Evolutionary conservation across 2,329 filamentous ascomycete species (phyloP).

Genomic region (Aspergillus brunneoviolaceus): DNA sequence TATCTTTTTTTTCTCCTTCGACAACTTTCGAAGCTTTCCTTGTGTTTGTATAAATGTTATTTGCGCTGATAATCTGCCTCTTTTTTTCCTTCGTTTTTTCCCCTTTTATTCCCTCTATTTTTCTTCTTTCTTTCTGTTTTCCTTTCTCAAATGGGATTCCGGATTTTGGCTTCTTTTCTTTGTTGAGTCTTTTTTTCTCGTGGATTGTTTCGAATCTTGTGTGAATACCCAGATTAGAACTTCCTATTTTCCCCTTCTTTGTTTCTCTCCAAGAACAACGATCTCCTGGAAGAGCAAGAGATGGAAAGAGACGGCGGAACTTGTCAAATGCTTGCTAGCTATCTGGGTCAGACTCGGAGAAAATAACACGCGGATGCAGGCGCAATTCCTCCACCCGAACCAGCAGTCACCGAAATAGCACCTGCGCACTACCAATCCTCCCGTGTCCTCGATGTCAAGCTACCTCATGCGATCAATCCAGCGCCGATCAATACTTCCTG

Average conservation of each 20-base stretch:
- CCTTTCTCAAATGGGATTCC: constrained; percentile 7
- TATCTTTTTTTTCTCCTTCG: constrained; percentile 15
- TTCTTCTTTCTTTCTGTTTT: constrained; percentile 9
- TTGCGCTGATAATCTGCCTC: neutral
- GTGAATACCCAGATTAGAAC: constrained; percentile 20
- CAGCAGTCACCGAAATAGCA: constrained; percentile 20
- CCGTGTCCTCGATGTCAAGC: constrained; percentile 22
- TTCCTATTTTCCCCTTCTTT: constrained; percentile 26
- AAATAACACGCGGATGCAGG: constrained; percentile 38
- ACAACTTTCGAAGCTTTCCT: constrained; percentile 3
- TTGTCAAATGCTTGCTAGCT: constrained; percentile 50
- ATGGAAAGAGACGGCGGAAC: constrained; percentile 39
- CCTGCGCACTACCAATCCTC: constrained; percentile 24
- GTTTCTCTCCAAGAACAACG: constrained; percentile 21
- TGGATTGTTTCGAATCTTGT: constrained; percentile 15
- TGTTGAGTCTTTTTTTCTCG: constrained; percentile 20
- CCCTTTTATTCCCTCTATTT: constrained; percentile 11
- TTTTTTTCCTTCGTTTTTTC: constrained; percentile 13
- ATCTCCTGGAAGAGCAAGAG: constrained; percentile 34
- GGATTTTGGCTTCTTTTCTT: constrained; percentile 16
- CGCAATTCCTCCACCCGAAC: constrained; percentile 29
- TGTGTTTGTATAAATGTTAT: constrained; percentile 6
- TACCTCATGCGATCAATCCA: constrained; percentile 23
- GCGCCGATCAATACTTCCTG: constrained; percentile 21
- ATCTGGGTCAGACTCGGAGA: constrained; percentile 41